phyloP scores from a whole-genome alignment of 345 rosid species.

The Linum tenue region DNA sequence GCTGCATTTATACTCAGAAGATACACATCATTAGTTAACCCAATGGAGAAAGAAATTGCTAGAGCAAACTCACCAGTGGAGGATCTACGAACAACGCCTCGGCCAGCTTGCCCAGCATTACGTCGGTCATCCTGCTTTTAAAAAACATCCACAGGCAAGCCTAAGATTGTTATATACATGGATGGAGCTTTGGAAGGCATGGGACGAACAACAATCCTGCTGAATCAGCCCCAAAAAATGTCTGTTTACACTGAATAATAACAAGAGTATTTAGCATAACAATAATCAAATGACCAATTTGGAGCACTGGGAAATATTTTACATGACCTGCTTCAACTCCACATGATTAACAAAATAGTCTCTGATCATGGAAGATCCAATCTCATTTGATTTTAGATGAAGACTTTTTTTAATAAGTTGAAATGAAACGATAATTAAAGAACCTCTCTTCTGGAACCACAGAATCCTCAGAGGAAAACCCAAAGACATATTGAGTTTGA shows the following conservation, averaged over 20 bases:
- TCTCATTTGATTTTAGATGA: too few relatives aligned
- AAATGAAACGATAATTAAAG: too few relatives aligned
- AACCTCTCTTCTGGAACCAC: too few relatives aligned
- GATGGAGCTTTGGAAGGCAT: slow-evolving; percentile 43
- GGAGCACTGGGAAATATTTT: background rate
- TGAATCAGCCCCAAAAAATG: slow-evolving; percentile 43
- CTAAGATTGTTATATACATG: slow-evolving; percentile 58
- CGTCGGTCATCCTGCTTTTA: slow-evolving; percentile 85
- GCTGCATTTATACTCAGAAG: background rate
- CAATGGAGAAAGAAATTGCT: background rate
- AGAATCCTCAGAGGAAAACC: too few relatives aligned
- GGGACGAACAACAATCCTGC: slow-evolving; percentile 40
- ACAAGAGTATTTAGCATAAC: slow-evolving; percentile 27
- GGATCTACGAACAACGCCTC: slow-evolving; percentile 40
- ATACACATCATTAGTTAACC: background rate
- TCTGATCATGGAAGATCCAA: too few relatives aligned
- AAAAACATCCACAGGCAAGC: slow-evolving; percentile 75
- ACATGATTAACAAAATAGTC: background rate
- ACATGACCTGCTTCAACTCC: slow-evolving; percentile 4
- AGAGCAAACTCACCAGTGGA: slow-evolving; percentile 42
- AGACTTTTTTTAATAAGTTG: too few relatives aligned
- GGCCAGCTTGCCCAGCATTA: slow-evolving; percentile 53
- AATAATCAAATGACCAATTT: slow-evolving; percentile 15
- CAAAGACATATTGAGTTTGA: too few relatives aligned
- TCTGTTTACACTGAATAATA: slow-evolving; percentile 38